Base-by-base conservation (phyloP, 2,329 filamentous ascomycete species). In the Magnaporthales sp. region DNA sequence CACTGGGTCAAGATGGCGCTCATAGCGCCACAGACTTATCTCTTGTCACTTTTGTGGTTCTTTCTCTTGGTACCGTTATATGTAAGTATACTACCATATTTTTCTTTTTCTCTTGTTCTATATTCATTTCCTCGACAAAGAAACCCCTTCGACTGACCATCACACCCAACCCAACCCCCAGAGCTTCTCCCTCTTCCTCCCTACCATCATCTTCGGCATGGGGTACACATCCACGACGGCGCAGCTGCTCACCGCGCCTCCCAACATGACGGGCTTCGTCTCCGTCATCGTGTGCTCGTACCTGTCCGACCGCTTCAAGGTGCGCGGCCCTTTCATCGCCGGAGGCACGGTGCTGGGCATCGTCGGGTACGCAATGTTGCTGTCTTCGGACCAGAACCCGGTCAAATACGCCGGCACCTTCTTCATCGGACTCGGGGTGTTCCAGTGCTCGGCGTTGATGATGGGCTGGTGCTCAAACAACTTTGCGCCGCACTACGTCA, bases 101-200 rank as follows among this genome's bases (percentile, higher is more conserved):
- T 22, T 46, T 67, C 69, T 22, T 67, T 73, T 8, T 70, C 69
- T 26, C 69, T 26, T 24, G n/a, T 65, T 29, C 3, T 27, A 9
- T 27, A 6, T 31, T 7, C 30, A 30, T 2, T 46, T 63, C 27
- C 26, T 62, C 32, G 15, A 46, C 38, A 19, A n/a, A 46, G n/a
- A n/a, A n/a, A n/a, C n/a, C n/a, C n/a, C n/a, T n/a, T n/a, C n/a
- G n/a, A n/a, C n/a, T n/a, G n/a, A n/a, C n/a, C n/a, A n/a, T n/a
- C 6, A 4, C 38, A 2, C 15, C 38, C 38, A 46, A 11, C 13
- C 32, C 32, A 3, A 38, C 10, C 7, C 27, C 6, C 29, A 74
- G 75, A 80, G 72, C 67, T 83, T 73, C 73, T 80, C 73, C 67
- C 74, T 82, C n/a, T 81, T 81, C 71, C 73, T 81, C 1, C 79